Evolutionary conservation across 2,329 filamentous ascomycete species (phyloP), one percentile per base, ranked within the genome.

Genomic region (Westerdykella aurantiaca): DNA sequence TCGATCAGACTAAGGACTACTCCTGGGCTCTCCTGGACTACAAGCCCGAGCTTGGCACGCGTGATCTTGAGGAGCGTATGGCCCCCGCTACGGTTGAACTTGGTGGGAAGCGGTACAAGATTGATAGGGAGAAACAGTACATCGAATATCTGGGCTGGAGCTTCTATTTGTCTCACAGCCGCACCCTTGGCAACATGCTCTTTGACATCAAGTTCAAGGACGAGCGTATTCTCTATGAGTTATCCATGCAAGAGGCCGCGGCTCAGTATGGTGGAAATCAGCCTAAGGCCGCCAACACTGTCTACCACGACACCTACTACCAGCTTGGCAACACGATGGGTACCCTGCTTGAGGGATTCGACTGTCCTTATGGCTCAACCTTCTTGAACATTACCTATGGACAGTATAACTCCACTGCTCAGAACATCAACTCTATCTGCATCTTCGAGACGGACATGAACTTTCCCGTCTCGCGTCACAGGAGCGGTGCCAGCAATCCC

Each of bases 201-300:
- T 74, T 75, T 50, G 72, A 81, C 47, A 74, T 81, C 38, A 66
- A 67, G 16, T 78, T 73, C 66, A 75, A 77, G 50, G 76, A 74
- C 10, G 69, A 79, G 46, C 64, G 75, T 2, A 64, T 81, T 10
- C 59, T 81, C 4, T 81, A 80, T 45, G 77, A 81, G 50, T 64
- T 81, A 1, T 71, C 72, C 1, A 64, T 81, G 3, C 74, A 80
- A 57, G 76, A 81, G 53, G 77, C 77, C 0, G 61, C 77, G 6
- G 72, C 75, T 0, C 75, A 78, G 43, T 78, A 78, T 43, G 74
- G 73, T 6, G 71, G 9, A 66, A 47, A 66, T 39, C 72, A 77
- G 42, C 75, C 73, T 54, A 72, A 73, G 56, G 56, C 66, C 2
- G 67, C 68, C 5, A 59, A 60, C n/a, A 71, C 68, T 1, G 58